Evolutionary conservation across 768 basidiomycete species (phyloP).

Genomic region (Pleurotus djamor): DNA sequence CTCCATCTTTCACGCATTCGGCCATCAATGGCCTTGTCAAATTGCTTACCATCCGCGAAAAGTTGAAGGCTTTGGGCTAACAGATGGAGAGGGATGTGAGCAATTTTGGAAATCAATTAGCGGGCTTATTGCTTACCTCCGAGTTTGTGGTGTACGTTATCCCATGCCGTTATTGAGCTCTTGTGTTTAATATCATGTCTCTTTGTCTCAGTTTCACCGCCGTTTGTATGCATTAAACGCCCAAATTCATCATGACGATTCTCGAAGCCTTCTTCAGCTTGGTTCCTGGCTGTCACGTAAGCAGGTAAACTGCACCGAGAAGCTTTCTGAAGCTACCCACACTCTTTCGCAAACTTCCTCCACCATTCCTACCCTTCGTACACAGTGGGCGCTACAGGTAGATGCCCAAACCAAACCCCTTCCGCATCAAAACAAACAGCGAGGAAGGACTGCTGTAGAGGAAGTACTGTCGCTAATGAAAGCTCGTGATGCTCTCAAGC

Average conservation of each 20-base stretch:
- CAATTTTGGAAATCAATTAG: slow-evolving; percentile 21
- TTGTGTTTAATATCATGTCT: neutral
- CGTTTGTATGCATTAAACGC: neutral
- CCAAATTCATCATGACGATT: neutral
- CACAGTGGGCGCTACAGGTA: slow-evolving; percentile 1
- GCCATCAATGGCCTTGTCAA: slow-evolving; percentile 32
- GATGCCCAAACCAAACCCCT: neutral
- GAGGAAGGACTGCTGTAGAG: neutral
- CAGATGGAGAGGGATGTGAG: slow-evolving; percentile 25
- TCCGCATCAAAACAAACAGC: too few species aligned
- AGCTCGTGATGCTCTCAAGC: neutral
- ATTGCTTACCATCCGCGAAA: slow-evolving; percentile 26
- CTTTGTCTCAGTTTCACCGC: neutral
- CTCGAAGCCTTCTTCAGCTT: neutral
- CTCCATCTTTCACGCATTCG: slow-evolving; percentile 31
- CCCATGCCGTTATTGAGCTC: too few species aligned
- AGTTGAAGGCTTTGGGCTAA: slow-evolving; percentile 19
- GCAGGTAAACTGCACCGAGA: neutral
- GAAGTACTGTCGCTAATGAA: neutral
- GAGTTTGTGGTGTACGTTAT: slow-evolving; percentile 2
- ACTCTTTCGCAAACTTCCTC: neutral
- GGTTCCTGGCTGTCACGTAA: neutral
- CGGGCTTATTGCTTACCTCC: slow-evolving; percentile 5
- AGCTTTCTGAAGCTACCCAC: neutral
- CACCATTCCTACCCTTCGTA: neutral